Percentiles rank a stretch among this genome's conserved stretches.
Conservation (phyloP, 805 yeast species). For the Starmerella geochares region DNA sequence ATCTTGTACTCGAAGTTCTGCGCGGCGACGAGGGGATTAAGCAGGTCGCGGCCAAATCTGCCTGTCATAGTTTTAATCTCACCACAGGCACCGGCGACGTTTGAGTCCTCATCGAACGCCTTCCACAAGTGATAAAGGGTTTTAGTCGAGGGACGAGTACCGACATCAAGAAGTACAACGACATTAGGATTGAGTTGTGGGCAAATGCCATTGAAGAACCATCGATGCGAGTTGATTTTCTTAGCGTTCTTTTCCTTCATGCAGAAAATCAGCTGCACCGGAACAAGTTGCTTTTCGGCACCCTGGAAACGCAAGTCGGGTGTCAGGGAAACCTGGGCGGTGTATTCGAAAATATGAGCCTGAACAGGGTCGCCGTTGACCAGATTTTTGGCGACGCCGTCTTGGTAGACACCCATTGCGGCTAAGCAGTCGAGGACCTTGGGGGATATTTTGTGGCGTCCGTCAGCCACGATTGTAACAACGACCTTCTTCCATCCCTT, state of each 20-base stretch:
- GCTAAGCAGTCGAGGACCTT: conserved; percentile 81
- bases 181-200: conserved; percentile 88
- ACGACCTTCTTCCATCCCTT: conserved; percentile 96
- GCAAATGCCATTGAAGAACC: conserved; percentile 93
- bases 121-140: conserved; percentile 94
- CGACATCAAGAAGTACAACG: conserved; percentile 85
- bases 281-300: conserved; percentile 69
- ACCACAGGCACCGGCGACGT: conserved; percentile 98
- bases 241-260: conserved; percentile 85
- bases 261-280: conserved; percentile 89
- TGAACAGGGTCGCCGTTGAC: conserved; percentile 87
- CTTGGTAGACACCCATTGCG: conserved; percentile 94
- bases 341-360: conserved; percentile 91
- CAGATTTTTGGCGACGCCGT: conserved; percentile 88
- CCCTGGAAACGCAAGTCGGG: conserved; percentile 83
- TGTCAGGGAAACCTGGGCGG: conserved; percentile 89
- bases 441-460: conserved; percentile 77
- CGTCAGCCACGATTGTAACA: conserved; percentile 85
- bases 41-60: conserved; percentile 63
- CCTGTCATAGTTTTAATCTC: conserved; percentile 95
- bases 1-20: conserved; percentile 94
- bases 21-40: conserved; percentile 89
- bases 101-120: conserved; percentile 90
- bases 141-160: conserved; percentile 82
- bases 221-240: conserved; percentile 93